phyloP scores from a whole-genome alignment of 208 protist genomes.

The Wallacemonas collosoma region DNA sequence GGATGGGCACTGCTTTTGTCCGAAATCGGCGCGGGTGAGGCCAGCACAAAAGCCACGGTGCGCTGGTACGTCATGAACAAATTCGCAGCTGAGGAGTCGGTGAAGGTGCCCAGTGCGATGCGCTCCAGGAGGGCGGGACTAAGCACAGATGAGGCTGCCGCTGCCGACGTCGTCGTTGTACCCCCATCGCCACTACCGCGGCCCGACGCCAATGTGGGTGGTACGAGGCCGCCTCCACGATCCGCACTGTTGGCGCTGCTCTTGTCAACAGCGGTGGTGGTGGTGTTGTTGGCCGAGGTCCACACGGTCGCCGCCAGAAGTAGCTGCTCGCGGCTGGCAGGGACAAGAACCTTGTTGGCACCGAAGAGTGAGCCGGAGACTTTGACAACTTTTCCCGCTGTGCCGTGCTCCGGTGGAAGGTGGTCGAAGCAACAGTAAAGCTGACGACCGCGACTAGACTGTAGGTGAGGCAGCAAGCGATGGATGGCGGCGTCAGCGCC shows the following conservation, averaged over 20 bases:
- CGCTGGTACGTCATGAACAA: conserved; percentile 45
- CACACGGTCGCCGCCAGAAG: conserved; percentile 47
- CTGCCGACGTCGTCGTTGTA: background rate
- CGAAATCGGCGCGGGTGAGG: background rate
- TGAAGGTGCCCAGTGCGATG: conserved; percentile 70
- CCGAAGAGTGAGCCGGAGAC: conserved; percentile 46
- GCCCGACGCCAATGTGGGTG: background rate
- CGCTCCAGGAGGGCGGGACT: conserved; percentile 49
- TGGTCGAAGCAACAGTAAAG: conserved; percentile 19
- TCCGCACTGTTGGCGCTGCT: background rate
- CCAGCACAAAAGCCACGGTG: conserved; percentile 12
- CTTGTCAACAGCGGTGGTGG: background rate
- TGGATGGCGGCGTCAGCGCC: conserved; percentile 32
- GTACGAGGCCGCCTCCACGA: background rate
- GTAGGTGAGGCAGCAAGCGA: conserved; percentile 30
- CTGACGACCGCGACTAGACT: conserved; percentile 1
- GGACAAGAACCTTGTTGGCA: conserved; percentile 59
- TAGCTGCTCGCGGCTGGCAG: conserved; percentile 57
- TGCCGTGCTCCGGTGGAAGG: conserved; percentile 9
- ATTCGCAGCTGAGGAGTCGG: conserved; percentile 37
- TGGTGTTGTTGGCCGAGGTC: conserved; percentile 2
- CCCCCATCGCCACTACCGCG: background rate
- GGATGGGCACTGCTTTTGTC: background rate
- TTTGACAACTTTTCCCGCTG: conserved; percentile 5
- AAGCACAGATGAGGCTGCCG: conserved; percentile 15